Conservation (phyloP, 2,329 filamentous ascomycete genomes). For the Fusarium papillatum region DNA sequence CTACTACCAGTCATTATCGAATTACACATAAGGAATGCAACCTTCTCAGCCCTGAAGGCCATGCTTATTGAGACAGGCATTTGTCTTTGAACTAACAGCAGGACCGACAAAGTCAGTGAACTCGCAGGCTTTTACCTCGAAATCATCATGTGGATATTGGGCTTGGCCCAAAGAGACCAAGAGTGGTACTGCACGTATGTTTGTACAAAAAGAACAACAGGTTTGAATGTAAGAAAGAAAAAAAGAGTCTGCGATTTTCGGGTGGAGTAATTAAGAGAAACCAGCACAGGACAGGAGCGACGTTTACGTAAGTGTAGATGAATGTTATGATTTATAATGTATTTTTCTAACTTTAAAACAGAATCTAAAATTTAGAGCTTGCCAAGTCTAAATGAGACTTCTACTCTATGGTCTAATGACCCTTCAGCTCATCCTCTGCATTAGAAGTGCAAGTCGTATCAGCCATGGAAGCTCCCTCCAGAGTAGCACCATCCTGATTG, state of each 20-base stretch:
- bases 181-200: no score
- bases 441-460: conserved; percentile 35
- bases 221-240: no score
- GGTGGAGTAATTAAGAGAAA: no score
- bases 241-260: no score
- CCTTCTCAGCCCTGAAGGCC: not conserved
- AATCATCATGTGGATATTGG: no score
- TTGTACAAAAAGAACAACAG: no score
- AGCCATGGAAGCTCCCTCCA: conserved; percentile 34
- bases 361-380: not conserved
- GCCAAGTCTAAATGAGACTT: not conserved
- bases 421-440: conserved; percentile 30
- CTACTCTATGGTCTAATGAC: not conserved
- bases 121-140: no score
- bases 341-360: not conserved
- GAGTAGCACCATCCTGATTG: conserved; percentile 21
- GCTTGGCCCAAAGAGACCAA: no score
- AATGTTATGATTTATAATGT: not conserved
- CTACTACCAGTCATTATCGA: not conserved
- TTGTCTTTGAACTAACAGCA: not conserved
- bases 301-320: not conserved
- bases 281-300: no score
- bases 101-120: not conserved
- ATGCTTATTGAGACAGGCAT: not conserved
- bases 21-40: not conserved